Conservation (phyloP, 176 grass and related monocot genomes). For the Triticum monococcum region DNA sequence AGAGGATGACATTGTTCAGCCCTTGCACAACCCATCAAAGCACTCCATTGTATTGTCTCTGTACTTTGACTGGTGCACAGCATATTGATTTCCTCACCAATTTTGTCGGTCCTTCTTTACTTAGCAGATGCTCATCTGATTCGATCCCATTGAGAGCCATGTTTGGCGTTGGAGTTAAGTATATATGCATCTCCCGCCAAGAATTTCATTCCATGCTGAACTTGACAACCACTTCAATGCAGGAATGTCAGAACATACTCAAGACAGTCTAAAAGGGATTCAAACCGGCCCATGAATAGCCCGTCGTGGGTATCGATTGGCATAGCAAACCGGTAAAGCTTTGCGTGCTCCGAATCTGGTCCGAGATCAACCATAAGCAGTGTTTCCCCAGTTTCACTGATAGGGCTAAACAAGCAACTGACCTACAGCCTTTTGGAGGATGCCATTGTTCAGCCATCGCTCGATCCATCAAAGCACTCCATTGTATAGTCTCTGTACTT, state of each 20-base stretch:
- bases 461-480: constrained; percentile 15
- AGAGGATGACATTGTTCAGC: constrained; percentile 16
- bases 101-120: constrained; percentile 38
- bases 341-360: constrained; percentile 9
- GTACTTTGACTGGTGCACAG: constrained; percentile 16
- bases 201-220: constrained; percentile 21
- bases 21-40: constrained; percentile 6
- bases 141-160: constrained; percentile 28
- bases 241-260: constrained; percentile 1
- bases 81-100: constrained; percentile 12
- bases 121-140: constrained; percentile 26
- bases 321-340: constrained; percentile 3
- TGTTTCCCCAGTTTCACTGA: background rate
- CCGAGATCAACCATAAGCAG: background rate
- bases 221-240: constrained; percentile 24
- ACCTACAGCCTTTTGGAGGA: constrained; percentile 15
- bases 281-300: constrained; percentile 10
- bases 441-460: background rate
- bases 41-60: background rate
- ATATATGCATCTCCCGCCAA: constrained; percentile 47
- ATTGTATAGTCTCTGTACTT: constrained; percentile 2
- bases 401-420: constrained; percentile 15
- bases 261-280: constrained; percentile 27
- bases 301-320: background rate
- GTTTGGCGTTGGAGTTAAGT: constrained; percentile 32